phyloP scores from a whole-genome alignment of 164 flowering plant genomes.

The Vitis rupestris region DNA sequence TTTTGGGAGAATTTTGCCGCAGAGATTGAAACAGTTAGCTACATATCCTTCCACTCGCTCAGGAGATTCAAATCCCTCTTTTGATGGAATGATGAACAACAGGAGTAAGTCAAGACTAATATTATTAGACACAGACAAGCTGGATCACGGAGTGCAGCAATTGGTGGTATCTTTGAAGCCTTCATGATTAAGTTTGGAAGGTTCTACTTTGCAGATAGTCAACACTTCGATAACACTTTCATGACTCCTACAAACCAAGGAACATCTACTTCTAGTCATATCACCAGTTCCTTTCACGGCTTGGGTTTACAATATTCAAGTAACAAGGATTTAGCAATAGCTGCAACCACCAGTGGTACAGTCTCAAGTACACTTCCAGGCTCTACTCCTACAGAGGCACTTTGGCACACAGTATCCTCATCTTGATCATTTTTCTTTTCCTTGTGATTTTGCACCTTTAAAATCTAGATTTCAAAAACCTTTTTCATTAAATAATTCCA shows the following conservation, averaged over 20 bases:
- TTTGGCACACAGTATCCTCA: too few species aligned
- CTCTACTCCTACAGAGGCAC: too few species aligned
- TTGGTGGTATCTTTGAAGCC: constrained; percentile 16
- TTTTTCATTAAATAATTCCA: too few species aligned
- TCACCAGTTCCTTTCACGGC: neutral
- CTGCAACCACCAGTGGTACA: neutral
- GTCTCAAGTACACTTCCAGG: too few species aligned
- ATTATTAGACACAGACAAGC: neutral
- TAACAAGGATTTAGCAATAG: constrained; percentile 5
- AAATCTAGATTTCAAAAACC: too few species aligned
- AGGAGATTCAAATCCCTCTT: constrained; percentile 11
- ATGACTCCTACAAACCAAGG: constrained; percentile 5
- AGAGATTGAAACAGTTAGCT: constrained; percentile 2
- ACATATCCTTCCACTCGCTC: constrained; percentile 14
- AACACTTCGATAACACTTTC: constrained; percentile 1
- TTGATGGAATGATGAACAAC: neutral
- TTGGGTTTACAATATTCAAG: neutral
- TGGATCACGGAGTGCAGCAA: constrained; percentile 9
- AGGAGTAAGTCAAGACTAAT: neutral
- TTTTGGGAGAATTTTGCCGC: too few species aligned
- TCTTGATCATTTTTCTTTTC: too few species aligned
- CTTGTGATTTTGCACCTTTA: too few species aligned
- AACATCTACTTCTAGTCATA: constrained; percentile 8
- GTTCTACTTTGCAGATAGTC: constrained; percentile 13
- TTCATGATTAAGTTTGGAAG: constrained; percentile 13